Conservation (phyloP, 148 eudicot genomes). For the Rhododendron kiyosumense region DNA sequence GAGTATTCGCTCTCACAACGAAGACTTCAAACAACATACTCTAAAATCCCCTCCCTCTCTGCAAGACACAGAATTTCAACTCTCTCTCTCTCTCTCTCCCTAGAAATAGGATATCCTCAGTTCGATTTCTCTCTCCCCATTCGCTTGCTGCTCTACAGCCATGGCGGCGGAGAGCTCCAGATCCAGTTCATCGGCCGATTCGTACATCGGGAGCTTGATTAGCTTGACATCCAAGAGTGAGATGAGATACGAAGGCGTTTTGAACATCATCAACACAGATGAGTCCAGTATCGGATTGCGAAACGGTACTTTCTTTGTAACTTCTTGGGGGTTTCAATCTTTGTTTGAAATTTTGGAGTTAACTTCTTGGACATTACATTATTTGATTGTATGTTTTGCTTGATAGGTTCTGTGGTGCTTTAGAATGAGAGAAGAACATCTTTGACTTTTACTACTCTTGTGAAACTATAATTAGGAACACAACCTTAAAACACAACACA, state of each 20-base stretch:
- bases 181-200: constrained; percentile 59
- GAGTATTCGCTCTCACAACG: not conserved
- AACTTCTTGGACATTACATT: not conserved
- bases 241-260: constrained; percentile 79
- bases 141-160: not conserved
- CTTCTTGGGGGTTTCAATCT: not conserved
- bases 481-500: no score
- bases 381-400: not conserved
- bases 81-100: not conserved
- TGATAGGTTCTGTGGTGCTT: not conserved
- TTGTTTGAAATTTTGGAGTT: not conserved
- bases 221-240: constrained; percentile 83
- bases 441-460: not conserved
- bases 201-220: constrained; percentile 87
- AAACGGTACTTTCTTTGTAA: constrained; percentile 42
- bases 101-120: not conserved
- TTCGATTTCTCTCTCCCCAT: not conserved
- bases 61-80: not conserved
- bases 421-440: not conserved
- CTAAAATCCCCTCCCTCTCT: not conserved
- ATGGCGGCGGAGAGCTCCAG: constrained; percentile 58
- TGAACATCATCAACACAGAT: constrained; percentile 68
- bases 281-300: constrained; percentile 78
- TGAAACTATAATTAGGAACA: not conserved
- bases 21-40: not conserved